A percentile compares a stretch with the other conserved stretches of the same genome.
These are phyloP conservation scores for Boehmeria nivea DNA, from an alignment of 306 rosid genomes.

Conservation along the genomic window DNA sequence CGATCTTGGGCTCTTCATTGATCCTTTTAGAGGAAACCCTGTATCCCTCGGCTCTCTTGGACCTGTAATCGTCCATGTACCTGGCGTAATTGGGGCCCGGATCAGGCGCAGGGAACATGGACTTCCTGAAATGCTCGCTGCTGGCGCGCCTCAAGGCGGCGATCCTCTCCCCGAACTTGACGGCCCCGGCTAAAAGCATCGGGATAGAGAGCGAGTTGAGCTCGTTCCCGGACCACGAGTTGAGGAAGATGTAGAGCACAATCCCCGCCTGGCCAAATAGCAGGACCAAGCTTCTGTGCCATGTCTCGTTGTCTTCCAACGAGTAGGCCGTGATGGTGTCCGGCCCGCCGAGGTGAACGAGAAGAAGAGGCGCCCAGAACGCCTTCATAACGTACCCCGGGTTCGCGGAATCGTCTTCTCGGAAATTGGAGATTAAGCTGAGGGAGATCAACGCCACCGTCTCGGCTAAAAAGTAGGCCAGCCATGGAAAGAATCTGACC, in stretches of 20 bases:
- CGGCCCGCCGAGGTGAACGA: constrained; percentile 41
- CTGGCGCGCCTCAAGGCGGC: constrained; percentile 26
- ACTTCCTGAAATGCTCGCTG: constrained; percentile 25
- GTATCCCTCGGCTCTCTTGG: background rate
- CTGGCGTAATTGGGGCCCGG: constrained; percentile 29
- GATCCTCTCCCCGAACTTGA: constrained; percentile 29
- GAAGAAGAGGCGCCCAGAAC: constrained; percentile 38
- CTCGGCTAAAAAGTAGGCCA: constrained; percentile 31
- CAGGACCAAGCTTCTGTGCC: constrained; percentile 22
- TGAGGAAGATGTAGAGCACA: constrained; percentile 14
- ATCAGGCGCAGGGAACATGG: constrained; percentile 30
- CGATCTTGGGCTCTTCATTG: constrained; percentile 2
- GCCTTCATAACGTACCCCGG: constrained; percentile 10
- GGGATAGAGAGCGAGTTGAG: constrained; percentile 23
- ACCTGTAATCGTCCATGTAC: background rate
- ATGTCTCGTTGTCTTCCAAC: constrained; percentile 34
- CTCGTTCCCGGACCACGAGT: background rate
- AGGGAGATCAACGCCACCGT: constrained; percentile 26
- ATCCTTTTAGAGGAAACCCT: background rate
- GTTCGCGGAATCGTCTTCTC: background rate
- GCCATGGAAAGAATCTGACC: constrained; percentile 22
- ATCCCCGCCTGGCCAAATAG: constrained; percentile 8
- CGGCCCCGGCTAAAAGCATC: constrained; percentile 20
- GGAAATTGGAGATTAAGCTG: constrained; percentile 18
- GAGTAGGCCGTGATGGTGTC: constrained; percentile 22